These are phyloP conservation scores for Rhizopogon roseolus DNA, from an alignment of 768 basidiomycete species.

Conservation along the genomic window DNA sequence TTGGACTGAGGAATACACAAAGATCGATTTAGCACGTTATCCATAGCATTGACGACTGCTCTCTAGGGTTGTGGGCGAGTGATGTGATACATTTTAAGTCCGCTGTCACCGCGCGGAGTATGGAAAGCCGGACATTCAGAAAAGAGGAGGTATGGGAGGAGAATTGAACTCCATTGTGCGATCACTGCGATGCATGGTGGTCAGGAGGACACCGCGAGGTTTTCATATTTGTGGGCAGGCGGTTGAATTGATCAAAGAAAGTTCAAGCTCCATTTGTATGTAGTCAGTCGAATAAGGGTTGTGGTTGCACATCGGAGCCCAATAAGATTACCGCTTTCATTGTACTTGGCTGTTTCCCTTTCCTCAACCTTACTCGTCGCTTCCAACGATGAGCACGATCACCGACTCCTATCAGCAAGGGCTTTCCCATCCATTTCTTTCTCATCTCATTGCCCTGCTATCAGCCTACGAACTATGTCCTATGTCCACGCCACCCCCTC, in stretches of 20 bases:
- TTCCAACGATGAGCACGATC: conserved; percentile 30
- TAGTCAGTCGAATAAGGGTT: not conserved
- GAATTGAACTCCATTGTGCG: too few species aligned
- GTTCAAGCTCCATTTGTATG: conserved; percentile 1
- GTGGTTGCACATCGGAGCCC: not conserved
- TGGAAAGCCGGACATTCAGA: too few species aligned
- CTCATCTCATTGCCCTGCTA: conserved; percentile 53
- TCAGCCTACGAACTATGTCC: conserved; percentile 58
- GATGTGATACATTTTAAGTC: too few species aligned
- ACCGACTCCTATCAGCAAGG: conserved; percentile 13
- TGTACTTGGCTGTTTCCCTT: not conserved
- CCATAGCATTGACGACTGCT: too few species aligned
- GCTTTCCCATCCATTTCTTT: conserved; percentile 36
- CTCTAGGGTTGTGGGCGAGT: too few species aligned
- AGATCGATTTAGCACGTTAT: too few species aligned
- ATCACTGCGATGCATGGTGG: not conserved
- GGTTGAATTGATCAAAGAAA: not conserved
- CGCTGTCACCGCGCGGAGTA: too few species aligned
- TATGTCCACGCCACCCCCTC: conserved; percentile 43
- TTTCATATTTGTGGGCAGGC: not conserved
- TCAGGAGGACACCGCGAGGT: conserved; percentile 1
- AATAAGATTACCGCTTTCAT: conserved; percentile 3
- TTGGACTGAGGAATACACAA: too few species aligned
- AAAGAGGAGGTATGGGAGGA: too few species aligned
- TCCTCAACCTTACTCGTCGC: conserved; percentile 8